These are phyloP conservation scores for Sambucus nigra DNA, from an alignment of 129 eudicot species.

Conservation along the genomic window DNA sequence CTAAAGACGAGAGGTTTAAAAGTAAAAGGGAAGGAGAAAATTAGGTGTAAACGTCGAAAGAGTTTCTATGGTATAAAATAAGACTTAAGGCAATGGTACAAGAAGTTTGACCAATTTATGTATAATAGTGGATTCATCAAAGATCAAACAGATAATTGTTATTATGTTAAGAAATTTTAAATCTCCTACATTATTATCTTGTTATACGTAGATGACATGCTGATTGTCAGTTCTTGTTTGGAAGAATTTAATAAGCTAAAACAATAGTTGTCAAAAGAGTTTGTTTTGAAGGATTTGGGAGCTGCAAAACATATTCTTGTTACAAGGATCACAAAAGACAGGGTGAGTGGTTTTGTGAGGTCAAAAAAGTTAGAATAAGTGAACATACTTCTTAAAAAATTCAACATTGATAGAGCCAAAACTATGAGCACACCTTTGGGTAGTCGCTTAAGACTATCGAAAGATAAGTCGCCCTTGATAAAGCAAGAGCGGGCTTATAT, in stretches of 20 bases:
- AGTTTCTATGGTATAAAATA: conserved; percentile 13
- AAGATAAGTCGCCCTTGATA: neutral
- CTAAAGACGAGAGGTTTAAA: neutral
- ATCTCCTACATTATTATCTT: neutral
- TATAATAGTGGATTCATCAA: neutral
- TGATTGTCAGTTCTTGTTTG: neutral
- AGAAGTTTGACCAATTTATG: conserved; percentile 12
- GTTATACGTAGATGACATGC: conserved; percentile 13
- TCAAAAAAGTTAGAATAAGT: neutral
- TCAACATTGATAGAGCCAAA: neutral
- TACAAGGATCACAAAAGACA: too few species aligned
- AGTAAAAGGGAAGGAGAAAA: neutral
- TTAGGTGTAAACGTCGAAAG: neutral
- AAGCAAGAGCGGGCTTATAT: neutral
- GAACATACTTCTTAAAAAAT: neutral
- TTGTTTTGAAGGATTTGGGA: conserved; percentile 11
- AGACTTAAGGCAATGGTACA: conserved; percentile 11
- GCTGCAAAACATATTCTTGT: conserved; percentile 7
- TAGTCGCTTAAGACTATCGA: neutral
- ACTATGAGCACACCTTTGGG: neutral
- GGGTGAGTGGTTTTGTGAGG: too few species aligned
- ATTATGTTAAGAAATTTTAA: neutral
- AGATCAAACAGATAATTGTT: neutral
- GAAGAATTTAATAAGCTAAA: neutral
- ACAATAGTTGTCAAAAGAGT: neutral